Base-by-base conservation (phyloP, 495 filamentous ascomycete species). In the Penicillium silybi region DNA sequence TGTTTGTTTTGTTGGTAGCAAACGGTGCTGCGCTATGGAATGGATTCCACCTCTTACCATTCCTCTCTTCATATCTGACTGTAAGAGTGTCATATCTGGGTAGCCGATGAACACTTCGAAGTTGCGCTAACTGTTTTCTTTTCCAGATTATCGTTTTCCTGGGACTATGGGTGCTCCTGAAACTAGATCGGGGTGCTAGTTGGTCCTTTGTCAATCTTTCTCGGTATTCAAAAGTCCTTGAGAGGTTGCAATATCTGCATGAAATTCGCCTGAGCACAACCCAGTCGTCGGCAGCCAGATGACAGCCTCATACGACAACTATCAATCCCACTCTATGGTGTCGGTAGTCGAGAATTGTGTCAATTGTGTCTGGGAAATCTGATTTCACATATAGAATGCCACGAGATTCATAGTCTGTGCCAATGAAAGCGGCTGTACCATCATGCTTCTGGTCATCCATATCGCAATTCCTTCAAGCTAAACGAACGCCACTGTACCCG, bases 11-110 rank as follows among this genome's bases (percentile, higher is more conserved):
- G 0, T 7, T 72, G 4, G 56, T 76, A 0, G 58, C 67, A 6
- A 65, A 74, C 29, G 67, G 70, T 1, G 63, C 74, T 22, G 54
- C 73, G 1, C 32, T 75, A n/a, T 76, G 73, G 71, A 61, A 64
- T 10, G 60, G 50, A 7, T 52, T 39, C 16, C 22, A 40, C 26
- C 11, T 34, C 2, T 19, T 41, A 3, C 34, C 32, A n/a, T 52
- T 52, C 18, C 27, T 52, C 6, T 35, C 42, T 41, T 4, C 50
- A 6, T 52, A 52, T 34, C 19, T 52, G 11, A 19, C 50, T 1
- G 50, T 52, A 43, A 17, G 42, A 17, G 23, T 32, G n/a, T 6
- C 35, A 38, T 18, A 16, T 38, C 4, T 38, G 16, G 2, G 15
- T 16, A 16, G 9, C 6, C 2, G 35, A 38, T 38, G 13, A 38